Percentiles rank a stretch among this genome's conserved stretches.
Conservation (phyloP, 768 basidiomycete species). For the Pisolithus tinctorius region DNA sequence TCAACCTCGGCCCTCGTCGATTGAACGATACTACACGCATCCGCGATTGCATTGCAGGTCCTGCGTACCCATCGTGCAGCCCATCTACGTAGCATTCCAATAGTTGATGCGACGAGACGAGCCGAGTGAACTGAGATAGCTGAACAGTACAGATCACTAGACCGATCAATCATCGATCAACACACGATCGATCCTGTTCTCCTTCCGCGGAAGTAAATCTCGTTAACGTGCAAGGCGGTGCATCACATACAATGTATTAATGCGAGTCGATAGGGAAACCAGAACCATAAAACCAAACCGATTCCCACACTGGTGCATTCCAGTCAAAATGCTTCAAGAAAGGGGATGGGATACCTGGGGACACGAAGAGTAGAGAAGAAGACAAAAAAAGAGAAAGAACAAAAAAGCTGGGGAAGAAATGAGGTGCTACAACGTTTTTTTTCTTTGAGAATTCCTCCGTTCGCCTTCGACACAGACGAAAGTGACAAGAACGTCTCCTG, state of each 20-base stretch:
- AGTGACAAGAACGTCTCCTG: constrained; percentile 26
- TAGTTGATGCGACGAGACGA: too few species aligned
- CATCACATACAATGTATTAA: not conserved
- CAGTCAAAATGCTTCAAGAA: too few species aligned
- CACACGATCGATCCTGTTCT: not conserved
- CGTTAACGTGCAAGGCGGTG: not conserved
- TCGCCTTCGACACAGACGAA: constrained; percentile 29
- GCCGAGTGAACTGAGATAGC: too few species aligned
- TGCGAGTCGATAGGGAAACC: not conserved
- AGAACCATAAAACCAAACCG: not conserved
- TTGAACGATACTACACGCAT: too few species aligned
- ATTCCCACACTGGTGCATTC: not conserved
- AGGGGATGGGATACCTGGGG: too few species aligned
- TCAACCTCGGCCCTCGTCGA: too few species aligned
- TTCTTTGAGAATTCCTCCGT: constrained; percentile 23
- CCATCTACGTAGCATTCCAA: too few species aligned
- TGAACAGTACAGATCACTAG: too few species aligned
- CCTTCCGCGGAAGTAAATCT: not conserved
- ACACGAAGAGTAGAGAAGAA: not conserved
- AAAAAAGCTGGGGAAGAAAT: not conserved
- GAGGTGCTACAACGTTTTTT: constrained; percentile 2
- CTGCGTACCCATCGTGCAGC: too few species aligned
- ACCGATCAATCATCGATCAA: not conserved
- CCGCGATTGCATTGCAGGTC: too few species aligned
- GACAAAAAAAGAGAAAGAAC: not conserved